Evolutionary conservation across 306 rosid species (phyloP), one percentile per base, ranked within the genome.

Genomic region (Pyrus bretschneideri): DNA sequence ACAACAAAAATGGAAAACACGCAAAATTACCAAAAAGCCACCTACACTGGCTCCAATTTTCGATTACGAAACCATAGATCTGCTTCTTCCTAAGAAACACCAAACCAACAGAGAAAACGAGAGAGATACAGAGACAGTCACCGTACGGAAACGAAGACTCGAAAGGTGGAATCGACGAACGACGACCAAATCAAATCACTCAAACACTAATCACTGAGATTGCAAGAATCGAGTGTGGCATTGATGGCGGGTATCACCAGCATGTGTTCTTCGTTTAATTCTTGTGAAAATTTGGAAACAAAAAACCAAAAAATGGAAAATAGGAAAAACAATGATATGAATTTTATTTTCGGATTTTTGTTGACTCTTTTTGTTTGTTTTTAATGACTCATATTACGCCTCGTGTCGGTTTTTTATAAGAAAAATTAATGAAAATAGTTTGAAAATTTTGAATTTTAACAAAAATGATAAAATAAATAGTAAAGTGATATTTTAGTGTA

Each of bases 11-110:
- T 40, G 46, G 59, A 54, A 65, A 61, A 38, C 46, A 69, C 22
- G 25, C 11, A 76, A 10, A 52, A 45, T 25, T 49, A 72, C 19
- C 70, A 11, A 63, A 49, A n/a, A 30, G 10, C 5, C 42, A 51
- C 6, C 4, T 6, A 13, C 13, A 64, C 22, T 76, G 69, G 25
- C 75, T 55, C 67, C 42, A 55, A 63, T 31, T 68, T 40, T 35
- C 51, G 69, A 19, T 45, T 30, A 5, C 17, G 55, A 64, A 77
- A 68, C 87, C 78, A 81, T 83, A 78, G 83, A 81, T 86, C 87
- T 72, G 79, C 40, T 40, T 19, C 54, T 31, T 51, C 11, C 54
- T 17, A 11, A 31, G 38, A 68, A 29, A 72, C n/a, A 29, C 38
- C 71, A 25, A 67, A 42, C 11, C n/a, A 51, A 30, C 1, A 23